Base-by-base conservation (phyloP, 2,329 filamentous ascomycete genomes). In the Remersonia thermophila region DNA sequence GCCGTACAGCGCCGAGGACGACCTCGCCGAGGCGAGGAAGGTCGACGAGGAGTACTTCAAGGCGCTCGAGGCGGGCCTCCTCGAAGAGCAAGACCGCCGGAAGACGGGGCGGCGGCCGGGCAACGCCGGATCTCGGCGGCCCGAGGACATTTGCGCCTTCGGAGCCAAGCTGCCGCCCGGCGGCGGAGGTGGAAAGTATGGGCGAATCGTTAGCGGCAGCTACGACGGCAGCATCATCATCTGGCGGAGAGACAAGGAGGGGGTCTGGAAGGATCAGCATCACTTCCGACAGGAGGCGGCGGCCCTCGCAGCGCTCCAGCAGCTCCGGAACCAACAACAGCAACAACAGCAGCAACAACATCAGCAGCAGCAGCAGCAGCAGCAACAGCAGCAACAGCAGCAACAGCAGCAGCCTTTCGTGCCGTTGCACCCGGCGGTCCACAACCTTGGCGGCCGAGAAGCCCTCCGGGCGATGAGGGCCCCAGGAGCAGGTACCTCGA, bases 161-260 rank as follows among this genome's bases (percentile, higher is more conserved):
- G 87, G 87, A 1, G 84, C 87, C 12, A 91, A 83, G 53, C 67
- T 96, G 2, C 89, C 89, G 1, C 87, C 89, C 0, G 89, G 89
- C 10, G 87, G 89, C 16, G 89, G 89, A 27, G 86, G 89, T 17
- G 84, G 84, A 51, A 78, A 71, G 47, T 95, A 89, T 65, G 85
- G 82, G 8, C 79, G 87, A n/a, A 98, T 98, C 40, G 85, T 98
- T 3, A 95, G 87, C 6, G 91, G 91, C 2, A 94, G 86, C 1
- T 98, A 98, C 49, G 91, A 98, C 48, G 85, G 94, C 60, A 87
- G 78, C 9, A 85, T 98, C 48, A 87, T 95, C 46, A 83, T 98
- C 38, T 98, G 91, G 91, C 80, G 83, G 47, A 79, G 84, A 42
- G 82, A 93, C 45, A 73, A 77, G 46, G 78, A 91, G 46, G 87